Evolutionary conservation across 2,329 filamentous ascomycete genomes (phyloP), one percentile per base, ranked within the genome.

Genomic region (Calonectria hongkongensis): DNA sequence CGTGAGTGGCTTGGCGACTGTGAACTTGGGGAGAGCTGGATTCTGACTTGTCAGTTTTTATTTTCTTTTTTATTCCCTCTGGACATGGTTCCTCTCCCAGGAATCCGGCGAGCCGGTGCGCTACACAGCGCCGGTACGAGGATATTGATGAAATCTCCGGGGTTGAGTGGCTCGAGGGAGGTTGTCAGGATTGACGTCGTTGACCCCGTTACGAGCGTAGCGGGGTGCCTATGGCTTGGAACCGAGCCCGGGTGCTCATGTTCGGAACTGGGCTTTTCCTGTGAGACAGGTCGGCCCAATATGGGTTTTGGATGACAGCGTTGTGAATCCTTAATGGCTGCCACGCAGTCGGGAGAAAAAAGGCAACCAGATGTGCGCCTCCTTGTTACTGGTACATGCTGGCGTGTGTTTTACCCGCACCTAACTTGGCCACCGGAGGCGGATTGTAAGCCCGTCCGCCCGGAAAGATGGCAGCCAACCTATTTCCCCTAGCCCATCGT

Each of bases 141-240:
- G 65, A 65, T 41, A 45, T 47, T 25, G n/a, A 58, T 58, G 36
- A 25, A 63, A 64, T 47, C 56, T 36, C 66, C 71, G 65, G 66
- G 27, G 50, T 73, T 64, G 50, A 30, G 64, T 63, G 63, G 58
- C 67, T 65, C 70, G 72, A 21, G 62, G 74, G 72, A 76, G 79
- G 75, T 67, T 75, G 47, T 74, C 81, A 81, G 79, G 78, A 81
- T 82, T 78, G 71, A 80, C 78, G 80, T 81, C 78, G 75, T 70
- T 48, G 66, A 21, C 62, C 70, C 68, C 28, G 41, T 58, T 33
- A 51, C 66, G 72, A 62, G 63, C 66, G 75, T 78, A 72, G 73
- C 71, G 76, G 76, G 71, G 70, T 79, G 68, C 58, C n/a, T 30
- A 16, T 63, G 28, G 18, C 36, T 54, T 62, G 67, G 51, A 68